Percentiles rank a stretch among this genome's conserved stretches.
phyloP scores from a whole-genome alignment of 148 eudicot species.

The Fallopia convolvulus region DNA sequence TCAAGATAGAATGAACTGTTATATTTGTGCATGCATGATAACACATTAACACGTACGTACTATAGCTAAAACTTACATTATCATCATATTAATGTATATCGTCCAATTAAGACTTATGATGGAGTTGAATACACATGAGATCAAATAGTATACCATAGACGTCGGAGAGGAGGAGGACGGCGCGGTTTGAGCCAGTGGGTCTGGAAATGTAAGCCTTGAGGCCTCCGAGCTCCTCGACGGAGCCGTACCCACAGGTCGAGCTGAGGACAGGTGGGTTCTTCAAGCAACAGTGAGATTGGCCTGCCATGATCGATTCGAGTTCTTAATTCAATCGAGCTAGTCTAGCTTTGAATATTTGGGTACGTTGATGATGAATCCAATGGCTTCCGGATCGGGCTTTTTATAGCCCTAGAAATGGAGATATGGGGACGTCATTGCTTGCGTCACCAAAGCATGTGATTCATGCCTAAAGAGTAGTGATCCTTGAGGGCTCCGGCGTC shows the following conservation, averaged over 20 bases:
- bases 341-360: background rate
- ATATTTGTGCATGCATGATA: too few relatives aligned
- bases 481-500: too few relatives aligned
- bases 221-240: slow-evolving; percentile 17
- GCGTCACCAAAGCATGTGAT: background rate
- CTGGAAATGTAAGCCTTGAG: slow-evolving; percentile 16
- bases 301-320: background rate
- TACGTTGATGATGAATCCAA: background rate
- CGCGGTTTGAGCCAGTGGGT: slow-evolving; percentile 8
- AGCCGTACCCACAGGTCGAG: slow-evolving; percentile 12
- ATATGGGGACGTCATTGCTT: background rate
- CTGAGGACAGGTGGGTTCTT: slow-evolving; percentile 17
- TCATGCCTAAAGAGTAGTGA: background rate
- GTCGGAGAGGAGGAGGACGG: slow-evolving; percentile 18
- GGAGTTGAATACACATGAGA: background rate
- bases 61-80: too few relatives aligned
- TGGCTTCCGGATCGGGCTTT: background rate
- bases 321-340: background rate
- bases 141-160: slow-evolving; percentile 9
- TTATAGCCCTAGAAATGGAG: background rate
- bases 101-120: background rate
- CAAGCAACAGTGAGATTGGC: slow-evolving; percentile 14
- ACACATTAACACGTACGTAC: too few relatives aligned
- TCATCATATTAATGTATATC: too few relatives aligned
- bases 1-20: too few relatives aligned